Conservation (phyloP, 2,329 filamentous ascomycete species). For the Sporothrix dimorphospora region DNA sequence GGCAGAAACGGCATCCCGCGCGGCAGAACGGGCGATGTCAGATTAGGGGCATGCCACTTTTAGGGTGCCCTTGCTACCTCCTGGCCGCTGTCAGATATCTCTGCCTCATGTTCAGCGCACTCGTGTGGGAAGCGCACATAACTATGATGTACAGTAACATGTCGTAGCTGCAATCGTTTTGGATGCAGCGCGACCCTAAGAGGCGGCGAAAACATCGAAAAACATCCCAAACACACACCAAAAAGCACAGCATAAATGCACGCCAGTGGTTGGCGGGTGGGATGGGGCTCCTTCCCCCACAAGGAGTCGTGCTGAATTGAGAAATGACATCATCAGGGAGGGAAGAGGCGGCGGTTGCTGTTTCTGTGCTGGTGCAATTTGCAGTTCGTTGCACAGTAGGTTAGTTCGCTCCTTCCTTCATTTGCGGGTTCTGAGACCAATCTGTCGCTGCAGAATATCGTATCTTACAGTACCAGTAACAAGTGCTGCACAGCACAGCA, state of each 20-base stretch:
- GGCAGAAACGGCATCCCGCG: not conserved
- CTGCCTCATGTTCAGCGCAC: not conserved
- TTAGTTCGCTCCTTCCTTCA: slow-evolving; percentile 13
- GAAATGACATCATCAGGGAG: slow-evolving; percentile 20
- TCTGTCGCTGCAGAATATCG: not conserved
- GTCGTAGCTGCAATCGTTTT: not conserved
- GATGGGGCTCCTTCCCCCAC: slow-evolving; percentile 16
- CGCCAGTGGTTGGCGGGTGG: not conserved
- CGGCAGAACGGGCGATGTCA: slow-evolving; percentile 4
- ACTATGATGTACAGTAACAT: too few species aligned
- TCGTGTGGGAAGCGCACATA: not conserved
- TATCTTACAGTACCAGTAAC: too few species aligned
- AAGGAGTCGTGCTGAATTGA: not conserved
- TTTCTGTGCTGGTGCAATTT: not conserved
- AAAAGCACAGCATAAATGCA: not conserved
- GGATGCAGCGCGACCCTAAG: slow-evolving; percentile 3
- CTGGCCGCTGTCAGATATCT: not conserved
- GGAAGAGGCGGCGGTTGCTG: not conserved
- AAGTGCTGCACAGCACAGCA: too few species aligned
- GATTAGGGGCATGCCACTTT: not conserved
- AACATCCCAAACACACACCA: not conserved
- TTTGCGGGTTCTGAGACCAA: not conserved
- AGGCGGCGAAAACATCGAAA: not conserved
- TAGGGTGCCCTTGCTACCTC: not conserved
- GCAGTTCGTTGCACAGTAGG: not conserved